Base-by-base conservation (phyloP, 2,329 filamentous ascomycete species). In the Fusarium phyllophilum region DNA sequence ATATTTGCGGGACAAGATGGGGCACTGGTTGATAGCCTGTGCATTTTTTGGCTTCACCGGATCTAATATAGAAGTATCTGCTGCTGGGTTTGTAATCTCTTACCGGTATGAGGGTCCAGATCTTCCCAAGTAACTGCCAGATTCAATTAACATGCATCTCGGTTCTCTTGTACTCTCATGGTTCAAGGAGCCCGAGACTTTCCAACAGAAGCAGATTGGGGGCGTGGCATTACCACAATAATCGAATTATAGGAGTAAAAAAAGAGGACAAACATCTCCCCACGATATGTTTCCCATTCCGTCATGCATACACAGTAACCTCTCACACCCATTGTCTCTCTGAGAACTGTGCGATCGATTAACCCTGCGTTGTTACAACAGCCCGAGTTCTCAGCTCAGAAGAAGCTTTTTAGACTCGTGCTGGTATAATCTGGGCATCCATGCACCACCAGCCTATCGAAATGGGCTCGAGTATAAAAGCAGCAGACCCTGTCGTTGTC, bases 401-500 rank as follows among this genome's bases (percentile, higher is more conserved):
- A 54, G 65, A 70, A 68, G 59, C 69, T 62, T 72, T 65, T 39
- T 49, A 41, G 41, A 39, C 56, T 68, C 10, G 7, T 42, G 36
- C 42, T 52, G 12, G n/a, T 31, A 29, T 17, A 33, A 48, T 55
- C 22, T 34, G 29, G 41, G 26, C 31, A 46, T 31, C n/a, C 15
- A 51, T 41, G 29, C 38, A 39, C 24, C 45, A 57, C 60, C 49
- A 57, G 67, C 60, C 17, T 38, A 38, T 34, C 29, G 72, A 78
- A 46, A 58, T 66, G 73, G 76, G 60, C 48, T 64, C 64, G 73
- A 78, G 77, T 83, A 83, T 83, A 83, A 84, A 84, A 78, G 73
- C 81, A 82, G 82, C 78, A 80, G 77, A 79, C 80, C 79, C 79
- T 81, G 81, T 81, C 80, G 78, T 77, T 60, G 65, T 75, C 63